phyloP scores from a whole-genome alignment of 345 rosid species.

The Psidium guajava region DNA sequence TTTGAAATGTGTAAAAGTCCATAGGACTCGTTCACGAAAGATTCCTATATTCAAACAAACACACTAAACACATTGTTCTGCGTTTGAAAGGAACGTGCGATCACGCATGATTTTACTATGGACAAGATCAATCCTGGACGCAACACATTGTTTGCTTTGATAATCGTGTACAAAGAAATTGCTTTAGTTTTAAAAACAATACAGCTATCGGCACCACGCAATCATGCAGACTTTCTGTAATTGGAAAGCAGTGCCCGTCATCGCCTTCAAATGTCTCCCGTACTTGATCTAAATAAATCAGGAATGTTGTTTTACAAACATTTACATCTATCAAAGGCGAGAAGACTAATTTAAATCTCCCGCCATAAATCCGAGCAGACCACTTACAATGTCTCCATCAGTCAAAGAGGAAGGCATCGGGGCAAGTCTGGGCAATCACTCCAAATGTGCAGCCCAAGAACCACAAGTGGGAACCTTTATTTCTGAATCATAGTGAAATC shows the following conservation, averaged over 20 bases:
- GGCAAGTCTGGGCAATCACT: neutral
- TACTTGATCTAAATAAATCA: neutral
- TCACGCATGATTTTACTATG: neutral
- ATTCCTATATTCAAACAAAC: neutral
- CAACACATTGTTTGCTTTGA: neutral
- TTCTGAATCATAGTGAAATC: neutral
- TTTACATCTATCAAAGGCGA: neutral
- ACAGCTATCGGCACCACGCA: neutral
- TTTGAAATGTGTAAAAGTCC: neutral
- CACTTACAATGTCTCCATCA: neutral
- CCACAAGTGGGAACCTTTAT: neutral
- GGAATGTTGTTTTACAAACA: neutral
- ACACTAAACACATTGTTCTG: neutral
- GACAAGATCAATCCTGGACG: neutral
- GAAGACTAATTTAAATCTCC: neutral
- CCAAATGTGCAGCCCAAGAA: neutral
- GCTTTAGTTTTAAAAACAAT: neutral
- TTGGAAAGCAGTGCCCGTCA: no score
- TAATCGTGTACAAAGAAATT: neutral
- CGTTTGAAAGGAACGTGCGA: neutral
- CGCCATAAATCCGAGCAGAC: neutral
- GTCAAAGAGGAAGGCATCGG: neutral
- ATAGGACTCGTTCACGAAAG: neutral
- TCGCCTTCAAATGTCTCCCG: no score
- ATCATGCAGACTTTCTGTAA: neutral